phyloP scores from a whole-genome alignment of 2,329 filamentous ascomycete genomes.

The Dactylellina sp. region DNA sequence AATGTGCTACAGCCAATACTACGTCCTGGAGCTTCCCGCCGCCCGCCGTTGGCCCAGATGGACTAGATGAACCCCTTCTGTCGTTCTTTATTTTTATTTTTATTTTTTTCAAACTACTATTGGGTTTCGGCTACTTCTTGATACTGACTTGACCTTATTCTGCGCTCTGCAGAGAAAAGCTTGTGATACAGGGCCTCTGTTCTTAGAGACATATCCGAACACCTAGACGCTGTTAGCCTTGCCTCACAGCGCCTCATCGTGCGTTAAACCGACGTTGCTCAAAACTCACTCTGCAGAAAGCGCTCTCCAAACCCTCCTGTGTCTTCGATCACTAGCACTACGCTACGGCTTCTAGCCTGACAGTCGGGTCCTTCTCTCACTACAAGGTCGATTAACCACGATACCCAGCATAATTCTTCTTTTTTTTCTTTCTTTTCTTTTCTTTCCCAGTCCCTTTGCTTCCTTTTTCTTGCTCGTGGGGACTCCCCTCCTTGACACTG shows the following conservation, averaged over 20 bases:
- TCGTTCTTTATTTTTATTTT: constrained; percentile 2
- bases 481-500: constrained; percentile 48
- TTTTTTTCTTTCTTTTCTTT: constrained; percentile 3
- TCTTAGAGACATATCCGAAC: constrained; percentile 27
- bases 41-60: constrained; percentile 7
- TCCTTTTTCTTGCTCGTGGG: constrained; percentile 25
- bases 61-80: constrained; percentile 2
- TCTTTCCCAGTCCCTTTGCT: constrained; percentile 24
- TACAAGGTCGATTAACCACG: constrained; percentile 34
- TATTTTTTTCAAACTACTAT: too few species aligned
- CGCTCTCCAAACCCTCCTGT: constrained; percentile 57
- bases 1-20: constrained; percentile 46
- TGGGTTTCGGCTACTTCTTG: constrained; percentile 43
- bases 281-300: constrained; percentile 32
- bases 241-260: constrained; percentile 41
- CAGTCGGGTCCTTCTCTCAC: constrained; percentile 50
- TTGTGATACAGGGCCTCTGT: constrained; percentile 48
- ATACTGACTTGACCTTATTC: constrained; percentile 17
- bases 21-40: constrained; percentile 17
- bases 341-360: constrained; percentile 26
- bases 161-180: constrained; percentile 14
- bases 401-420: neutral
- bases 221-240: constrained; percentile 11
- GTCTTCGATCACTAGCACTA: constrained; percentile 25
- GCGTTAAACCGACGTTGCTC: constrained; percentile 27